phyloP scores from a whole-genome alignment of 2,329 filamentous ascomycete genomes.

The Fusarium sp. region DNA sequence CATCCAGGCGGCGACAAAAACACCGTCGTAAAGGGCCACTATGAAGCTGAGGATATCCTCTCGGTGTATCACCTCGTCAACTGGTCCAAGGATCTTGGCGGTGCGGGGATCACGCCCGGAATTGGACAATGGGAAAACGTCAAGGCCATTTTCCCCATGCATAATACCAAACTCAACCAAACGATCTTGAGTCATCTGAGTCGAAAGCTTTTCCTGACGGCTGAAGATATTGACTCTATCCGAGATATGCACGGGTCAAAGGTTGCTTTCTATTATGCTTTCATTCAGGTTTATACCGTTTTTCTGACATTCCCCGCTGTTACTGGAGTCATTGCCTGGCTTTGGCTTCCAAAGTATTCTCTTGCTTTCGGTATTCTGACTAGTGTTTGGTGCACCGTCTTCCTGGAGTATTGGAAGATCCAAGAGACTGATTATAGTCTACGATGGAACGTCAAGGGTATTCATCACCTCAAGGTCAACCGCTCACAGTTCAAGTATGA shows the following conservation, averaged over 20 bases:
- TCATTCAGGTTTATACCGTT: slow-evolving; percentile 78
- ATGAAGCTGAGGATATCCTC: slow-evolving; percentile 75
- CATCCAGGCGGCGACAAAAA: slow-evolving; percentile 67
- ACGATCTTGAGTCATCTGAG: slow-evolving; percentile 68
- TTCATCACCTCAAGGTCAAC: slow-evolving; percentile 73
- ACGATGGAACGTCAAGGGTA: slow-evolving; percentile 77
- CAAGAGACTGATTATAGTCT: slow-evolving; percentile 77
- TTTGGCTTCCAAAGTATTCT: slow-evolving; percentile 76
- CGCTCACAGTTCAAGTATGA: slow-evolving; percentile 74
- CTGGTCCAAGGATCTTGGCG: slow-evolving; percentile 67
- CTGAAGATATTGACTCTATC: slow-evolving; percentile 67
- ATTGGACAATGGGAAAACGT: slow-evolving; percentile 70
- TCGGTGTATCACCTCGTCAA: slow-evolving; percentile 76
- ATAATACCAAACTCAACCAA: slow-evolving; percentile 68
- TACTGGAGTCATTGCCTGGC: slow-evolving; percentile 75
- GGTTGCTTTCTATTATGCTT: slow-evolving; percentile 85
- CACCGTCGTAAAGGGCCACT: slow-evolving; percentile 62
- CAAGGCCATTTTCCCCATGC: slow-evolving; percentile 70
- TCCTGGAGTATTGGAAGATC: slow-evolving; percentile 84
- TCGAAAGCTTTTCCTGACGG: slow-evolving; percentile 61
- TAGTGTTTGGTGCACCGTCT: slow-evolving; percentile 76
- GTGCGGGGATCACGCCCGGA: slow-evolving; percentile 70
- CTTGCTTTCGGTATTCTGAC: slow-evolving; percentile 74
- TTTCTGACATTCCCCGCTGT: slow-evolving; percentile 77
- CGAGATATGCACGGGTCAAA: slow-evolving; percentile 72